Percentiles rank a stretch among this genome's conserved stretches.
These are phyloP conservation scores for Linum lewisii DNA, from an alignment of 345 rosid genomes.

Conservation along the genomic window DNA sequence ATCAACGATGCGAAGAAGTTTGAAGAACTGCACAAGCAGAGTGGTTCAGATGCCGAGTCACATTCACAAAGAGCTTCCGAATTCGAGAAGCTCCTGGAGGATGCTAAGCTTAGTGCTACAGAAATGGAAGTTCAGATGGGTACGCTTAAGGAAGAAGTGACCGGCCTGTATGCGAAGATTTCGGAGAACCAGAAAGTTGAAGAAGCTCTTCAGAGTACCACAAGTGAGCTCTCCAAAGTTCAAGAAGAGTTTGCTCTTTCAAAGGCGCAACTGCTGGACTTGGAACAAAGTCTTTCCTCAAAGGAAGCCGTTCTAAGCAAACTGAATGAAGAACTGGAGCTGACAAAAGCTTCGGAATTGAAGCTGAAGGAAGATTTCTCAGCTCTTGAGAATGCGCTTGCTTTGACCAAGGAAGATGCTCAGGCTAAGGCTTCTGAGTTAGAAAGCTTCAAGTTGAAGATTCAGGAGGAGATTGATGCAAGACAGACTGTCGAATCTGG, in stretches of 20 bases:
- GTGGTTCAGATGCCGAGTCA: constrained; percentile 68
- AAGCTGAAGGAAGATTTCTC: constrained; percentile 47
- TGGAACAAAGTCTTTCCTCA: constrained; percentile 51
- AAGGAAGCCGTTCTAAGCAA: constrained; percentile 52
- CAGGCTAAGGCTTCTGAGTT: constrained; percentile 44
- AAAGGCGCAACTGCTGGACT: constrained; percentile 43
- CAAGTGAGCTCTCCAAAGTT: constrained; percentile 45
- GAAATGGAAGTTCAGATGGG: constrained; percentile 57
- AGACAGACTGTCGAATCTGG: constrained; percentile 37
- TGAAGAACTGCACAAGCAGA: constrained; percentile 74
- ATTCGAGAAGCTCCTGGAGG: constrained; percentile 62
- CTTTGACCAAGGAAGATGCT: constrained; percentile 45
- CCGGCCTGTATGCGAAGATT: constrained; percentile 48
- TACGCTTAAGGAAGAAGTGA: constrained; percentile 57
- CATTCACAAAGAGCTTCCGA: constrained; percentile 65
- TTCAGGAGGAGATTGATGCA: constrained; percentile 41
- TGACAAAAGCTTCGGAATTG: constrained; percentile 57
- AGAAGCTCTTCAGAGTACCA: constrained; percentile 55
- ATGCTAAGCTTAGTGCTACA: constrained; percentile 42
- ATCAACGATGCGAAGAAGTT: constrained; percentile 54
- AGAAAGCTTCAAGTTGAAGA: constrained; percentile 36
- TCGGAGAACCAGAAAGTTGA: constrained; percentile 62
- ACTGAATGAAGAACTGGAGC: constrained; percentile 51
- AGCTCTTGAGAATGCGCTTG: constrained; percentile 39
- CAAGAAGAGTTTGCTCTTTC: constrained; percentile 59